Base-by-base conservation (phyloP, 331 rosid genomes). In the Dryas integrifolia region DNA sequence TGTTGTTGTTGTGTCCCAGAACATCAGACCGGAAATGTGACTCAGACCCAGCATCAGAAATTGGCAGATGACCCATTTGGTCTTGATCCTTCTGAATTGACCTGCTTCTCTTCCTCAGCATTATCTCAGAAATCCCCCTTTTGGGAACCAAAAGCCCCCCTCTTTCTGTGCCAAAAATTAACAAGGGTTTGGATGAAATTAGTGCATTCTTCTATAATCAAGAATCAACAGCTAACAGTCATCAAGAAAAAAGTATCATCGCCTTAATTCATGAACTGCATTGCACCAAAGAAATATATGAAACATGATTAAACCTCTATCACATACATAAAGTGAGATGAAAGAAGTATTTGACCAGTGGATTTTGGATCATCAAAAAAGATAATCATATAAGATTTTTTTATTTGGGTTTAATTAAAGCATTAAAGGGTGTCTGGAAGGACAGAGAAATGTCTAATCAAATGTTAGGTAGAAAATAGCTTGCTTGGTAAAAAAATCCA, bases 31-130 rank as follows among this genome's bases (percentile, higher is more conserved):
- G 75, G 72, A 77, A 69, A 80, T 64, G 67, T 57, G 83, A 55
- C 46, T 88, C 94, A 6, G 82, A 85, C 80, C 82, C 86, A 66
- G 83, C 63, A 71, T 87, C 95, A 77, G 82, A 46, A 18, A 55
- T 70, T 71, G 86, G 57, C 63, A 67, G 70, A 64, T 73, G 87
- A 78, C 74, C 85, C 85, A 81, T 85, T 40, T 79, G 82, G 72
- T 88, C 84, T 63, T 83, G 97, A 73, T 87, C 92, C 86, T 85
- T 88, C 76, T 83, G 89, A 74, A 76, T 18, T 65, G 96, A 87
- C 80, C 88, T 82, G 83, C 78, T 85, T 78, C 89, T 92, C 92
- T 90, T 87, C 86, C 90, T 88, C 89, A 87, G 79, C 96, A 87
- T 90, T 84, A 30, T 87, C 91, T 71, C 76, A 81, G 82, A 75